Evolutionary conservation across 257 asterid species (phyloP), one percentile per base, ranked within the genome.

Genomic region (Prunella vulgaris): DNA sequence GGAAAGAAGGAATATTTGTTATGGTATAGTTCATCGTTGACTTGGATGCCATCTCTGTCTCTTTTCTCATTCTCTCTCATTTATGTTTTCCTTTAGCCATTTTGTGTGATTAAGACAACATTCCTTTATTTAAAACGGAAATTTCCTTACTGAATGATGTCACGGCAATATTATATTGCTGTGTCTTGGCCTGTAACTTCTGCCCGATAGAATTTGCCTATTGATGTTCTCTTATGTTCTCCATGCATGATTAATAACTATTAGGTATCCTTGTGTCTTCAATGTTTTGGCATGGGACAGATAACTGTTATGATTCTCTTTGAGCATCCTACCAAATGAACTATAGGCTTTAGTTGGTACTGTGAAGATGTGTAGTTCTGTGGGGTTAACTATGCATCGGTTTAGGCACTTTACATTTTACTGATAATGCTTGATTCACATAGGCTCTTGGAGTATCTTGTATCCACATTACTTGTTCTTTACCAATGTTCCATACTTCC

Each of bases 1-100:
- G 83, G 27, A 81, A 49, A 58, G 95, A 92, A 82, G 99, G 97
- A 85, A 93, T 93, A 40, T 93, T 93, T 77, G 96, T 93, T 24
- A 93, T 93, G 99, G 97, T 90, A 84, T 68, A 69, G 32, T 51
- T 14, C 21, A 52, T 35, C 30, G 7, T 8, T 27, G 52, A 37
- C 17, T 33, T 25, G 28, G 28, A 25, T 25, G 48, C 5, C 59
- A 38, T 66, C 37, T 74, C 54, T 69, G 2, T 25, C 28, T 25
- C 28, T 25, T 25, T 25, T 25, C 28, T 25, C 28, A 25, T 25
- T 25, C 28, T 25, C 3, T 25, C 28, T 25, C 28, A 25, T 25
- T 25, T 25, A 25, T 1, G 28, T 25, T 25, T 25, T 25, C 3
- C 3, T 25, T 25, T 25, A 25, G 28, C 28, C 28, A 25, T 25